phyloP scores from a whole-genome alignment of 768 basidiomycete species.

The Boletus rubroflammeus region DNA sequence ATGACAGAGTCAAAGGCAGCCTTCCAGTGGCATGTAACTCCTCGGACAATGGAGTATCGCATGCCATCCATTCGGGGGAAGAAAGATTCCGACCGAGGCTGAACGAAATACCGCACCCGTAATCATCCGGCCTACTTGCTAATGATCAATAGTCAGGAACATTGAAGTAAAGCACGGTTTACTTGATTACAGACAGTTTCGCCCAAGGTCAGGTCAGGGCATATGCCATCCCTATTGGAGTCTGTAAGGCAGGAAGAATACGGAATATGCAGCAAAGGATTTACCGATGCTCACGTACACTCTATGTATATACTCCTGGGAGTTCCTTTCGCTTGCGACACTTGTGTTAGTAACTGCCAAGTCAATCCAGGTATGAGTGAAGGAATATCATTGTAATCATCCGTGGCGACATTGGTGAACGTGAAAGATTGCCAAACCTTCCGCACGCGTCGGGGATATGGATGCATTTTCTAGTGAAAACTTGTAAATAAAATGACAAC shows the following conservation, averaged over 20 bases:
- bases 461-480: background rate
- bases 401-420: background rate
- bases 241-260: background rate
- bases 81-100: background rate
- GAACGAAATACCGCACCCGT: background rate
- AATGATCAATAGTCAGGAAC: background rate
- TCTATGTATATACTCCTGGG: background rate
- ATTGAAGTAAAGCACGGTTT: background rate
- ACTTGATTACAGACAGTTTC: background rate
- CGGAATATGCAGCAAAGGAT: background rate
- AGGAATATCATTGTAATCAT: background rate
- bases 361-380: background rate
- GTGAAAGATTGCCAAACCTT: background rate
- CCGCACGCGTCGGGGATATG: background rate
- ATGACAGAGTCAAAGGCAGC: background rate
- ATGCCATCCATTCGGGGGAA: background rate
- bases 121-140: background rate
- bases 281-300: background rate
- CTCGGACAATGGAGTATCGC: background rate
- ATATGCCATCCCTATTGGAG: background rate
- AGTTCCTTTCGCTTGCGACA: background rate
- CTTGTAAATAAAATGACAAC: background rate
- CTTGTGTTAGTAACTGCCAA: background rate
- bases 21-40: background rate
- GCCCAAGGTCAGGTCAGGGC: no score